Base-by-base conservation (phyloP, 768 basidiomycete genomes). In the Calvatia gigantea region DNA sequence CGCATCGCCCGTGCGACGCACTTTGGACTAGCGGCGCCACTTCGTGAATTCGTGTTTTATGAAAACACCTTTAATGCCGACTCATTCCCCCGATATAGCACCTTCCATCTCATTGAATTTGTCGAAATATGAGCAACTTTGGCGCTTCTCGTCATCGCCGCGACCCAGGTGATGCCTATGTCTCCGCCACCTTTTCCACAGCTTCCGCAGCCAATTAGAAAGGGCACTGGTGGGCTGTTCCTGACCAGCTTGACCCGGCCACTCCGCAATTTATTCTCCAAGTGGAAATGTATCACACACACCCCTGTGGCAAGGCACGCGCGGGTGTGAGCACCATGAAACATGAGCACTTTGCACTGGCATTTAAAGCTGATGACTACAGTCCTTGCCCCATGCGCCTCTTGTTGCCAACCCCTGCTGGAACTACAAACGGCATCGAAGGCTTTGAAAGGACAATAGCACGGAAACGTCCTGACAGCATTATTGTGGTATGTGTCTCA, bases 61-160 rank as follows among this genome's bases (percentile, higher is more conserved):
- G 11, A 32, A 19, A 29, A 21, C 32, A 43, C 41, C 19, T 45
- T 9, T 35, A 31, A 53, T 42, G 32, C 42, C n/a, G 41, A 59
- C 58, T 61, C 61, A 64, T 64, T 56, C 51, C 35, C 57, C 61
- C 60, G 59, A 65, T 63, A 62, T 65, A 54, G 61, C 51, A 38
- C 17, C 48, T 56, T 57, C 51, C 46, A 56, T 57, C 56, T 42
- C 45, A 35, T 54, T 35, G 33, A 47, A 54, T 45, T 54, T 54
- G 51, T 49, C 39, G 33, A 43, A 28, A 29, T 21, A 53, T 53
- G 53, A 54, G 37, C 50, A 62, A 54, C 59, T 65, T 27, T 62
- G 61, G 62, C 60, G 62, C 61, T 57, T 62, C 63, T 62, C 58
- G 65, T 60, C 61, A 64, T 60, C 59, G 56, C 58, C 62, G 60